Evolutionary conservation across 352 stramenopile species (phyloP).

Genomic region (Globisporangium lucens): DNA sequence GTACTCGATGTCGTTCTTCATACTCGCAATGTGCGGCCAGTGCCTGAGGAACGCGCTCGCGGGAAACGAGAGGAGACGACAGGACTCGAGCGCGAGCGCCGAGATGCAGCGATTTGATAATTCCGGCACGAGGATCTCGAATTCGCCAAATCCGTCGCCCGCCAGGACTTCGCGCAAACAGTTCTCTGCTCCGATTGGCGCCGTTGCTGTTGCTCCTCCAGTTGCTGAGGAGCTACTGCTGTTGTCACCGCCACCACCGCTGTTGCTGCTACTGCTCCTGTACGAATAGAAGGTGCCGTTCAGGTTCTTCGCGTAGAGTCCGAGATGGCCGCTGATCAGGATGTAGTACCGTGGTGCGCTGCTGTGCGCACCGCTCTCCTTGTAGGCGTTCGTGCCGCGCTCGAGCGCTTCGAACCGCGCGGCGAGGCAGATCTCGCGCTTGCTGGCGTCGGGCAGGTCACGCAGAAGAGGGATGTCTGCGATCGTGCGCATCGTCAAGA

Average conservation of each 20-base stretch:
- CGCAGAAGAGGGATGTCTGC: constrained; percentile 45
- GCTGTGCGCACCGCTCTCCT: constrained; percentile 25
- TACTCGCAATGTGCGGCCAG: constrained; percentile 33
- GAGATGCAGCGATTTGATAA: constrained; percentile 25
- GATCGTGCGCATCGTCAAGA: constrained; percentile 53
- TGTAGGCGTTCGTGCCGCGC: constrained; percentile 41
- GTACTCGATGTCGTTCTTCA: constrained; percentile 47
- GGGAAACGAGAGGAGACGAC: constrained; percentile 55
- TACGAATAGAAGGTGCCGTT: constrained; percentile 18
- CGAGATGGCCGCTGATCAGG: constrained; percentile 43
- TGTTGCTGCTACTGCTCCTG: neutral
- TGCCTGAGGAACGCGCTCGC: constrained; percentile 38
- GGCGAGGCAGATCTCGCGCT: constrained; percentile 42
- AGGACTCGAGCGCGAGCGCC: constrained; percentile 45
- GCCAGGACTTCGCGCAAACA: constrained; percentile 37
- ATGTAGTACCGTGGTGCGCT: constrained; percentile 41
- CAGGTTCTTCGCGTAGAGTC: constrained; percentile 30
- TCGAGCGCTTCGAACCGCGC: constrained; percentile 61
- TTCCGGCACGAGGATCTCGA: constrained; percentile 52
- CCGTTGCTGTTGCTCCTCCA: neutral
- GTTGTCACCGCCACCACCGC: neutral
- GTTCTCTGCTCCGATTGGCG: constrained; percentile 9
- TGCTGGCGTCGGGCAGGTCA: constrained; percentile 32
- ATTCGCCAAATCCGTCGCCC: constrained; percentile 59
- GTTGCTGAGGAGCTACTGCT: neutral